Percentiles rank a stretch among this genome's conserved stretches.
phyloP scores from a whole-genome alignment of 306 rosid genomes.

The Rubus idaeus region DNA sequence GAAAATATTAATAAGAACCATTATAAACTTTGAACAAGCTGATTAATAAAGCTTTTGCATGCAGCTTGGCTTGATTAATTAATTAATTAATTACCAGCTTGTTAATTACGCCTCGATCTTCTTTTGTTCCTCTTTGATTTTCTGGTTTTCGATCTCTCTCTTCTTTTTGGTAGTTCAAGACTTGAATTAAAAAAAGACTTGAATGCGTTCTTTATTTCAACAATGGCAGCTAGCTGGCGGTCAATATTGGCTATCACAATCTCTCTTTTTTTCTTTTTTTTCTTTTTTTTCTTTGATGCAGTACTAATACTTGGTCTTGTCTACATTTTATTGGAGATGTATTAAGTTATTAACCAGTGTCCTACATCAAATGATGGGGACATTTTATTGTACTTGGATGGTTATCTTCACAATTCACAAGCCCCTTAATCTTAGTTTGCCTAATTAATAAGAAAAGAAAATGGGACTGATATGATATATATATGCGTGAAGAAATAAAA shows the following conservation, averaged over 20 bases:
- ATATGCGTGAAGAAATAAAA: not conserved
- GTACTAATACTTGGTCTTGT: not conserved
- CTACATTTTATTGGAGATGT: not conserved
- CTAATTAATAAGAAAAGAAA: not conserved
- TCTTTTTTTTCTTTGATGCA: not conserved
- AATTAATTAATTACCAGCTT: not conserved
- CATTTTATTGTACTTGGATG: not conserved
- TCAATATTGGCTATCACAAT: slow-evolving; percentile 1
- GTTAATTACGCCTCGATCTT: not conserved
- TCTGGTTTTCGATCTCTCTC: not conserved
- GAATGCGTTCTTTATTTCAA: not conserved
- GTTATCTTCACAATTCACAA: not conserved
- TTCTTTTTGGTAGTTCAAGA: not conserved
- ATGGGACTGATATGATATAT: not conserved
- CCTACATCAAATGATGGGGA: not conserved
- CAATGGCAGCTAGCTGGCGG: not conserved
- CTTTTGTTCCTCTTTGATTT: not conserved
- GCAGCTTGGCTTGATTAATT: not conserved
- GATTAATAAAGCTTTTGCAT: not conserved
- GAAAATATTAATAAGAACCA: not conserved
- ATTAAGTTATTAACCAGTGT: not conserved
- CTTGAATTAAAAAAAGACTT: not conserved
- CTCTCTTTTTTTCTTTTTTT: not conserved
- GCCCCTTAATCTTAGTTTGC: not conserved
- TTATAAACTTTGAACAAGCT: not conserved